Base-by-base conservation (phyloP, 495 filamentous ascomycete genomes). In the Aspergillus affinis region DNA sequence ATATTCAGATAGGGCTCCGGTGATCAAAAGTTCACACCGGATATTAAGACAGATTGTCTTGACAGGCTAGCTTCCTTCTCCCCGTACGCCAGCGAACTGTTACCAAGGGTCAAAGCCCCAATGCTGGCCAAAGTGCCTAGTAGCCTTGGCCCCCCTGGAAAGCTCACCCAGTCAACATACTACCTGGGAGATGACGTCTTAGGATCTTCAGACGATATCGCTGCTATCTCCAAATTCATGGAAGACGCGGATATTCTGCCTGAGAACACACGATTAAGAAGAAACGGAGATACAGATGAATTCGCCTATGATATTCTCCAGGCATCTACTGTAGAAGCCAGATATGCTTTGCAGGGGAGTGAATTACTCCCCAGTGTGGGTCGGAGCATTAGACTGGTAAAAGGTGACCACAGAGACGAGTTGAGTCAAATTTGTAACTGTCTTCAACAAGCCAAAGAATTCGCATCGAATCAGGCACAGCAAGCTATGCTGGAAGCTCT, bases 401-500 rank as follows among this genome's bases (percentile, higher is more conserved):
- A 60, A 13, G 70, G 72, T 9, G 72, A 72, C 60, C 70, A 72
- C 59, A 60, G 59, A 19, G 44, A 65, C 7, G 66, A 74, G 45
- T 58, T 74, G 17, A 21, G 13, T 46, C 57, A 52, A 3, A 64
- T 71, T 20, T 67, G 57, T 50, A 18, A 18, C 12, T 55, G 51
- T 32, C 36, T 77, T 5, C 12, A 53, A 18, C 21, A 64, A 41
- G 71, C 71, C 26, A 56, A 56, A 44, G 50, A 70, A 57, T 65
- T 73, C 55, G 63, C 68, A 7, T 67, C 67, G n/a, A 79, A 72
- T 54, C 60, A 65, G 12, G 48, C 27, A 4, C 76, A 78, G 60
- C 21, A 49, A 9, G n/a, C 58, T 1, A 65, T 72, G 32, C 57
- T 80, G 10, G 30, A 57, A 20, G 49, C 62, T 23, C 69, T 73